phyloP scores from a whole-genome alignment of 257 asterid species.

The Nicotiana tabacum region DNA sequence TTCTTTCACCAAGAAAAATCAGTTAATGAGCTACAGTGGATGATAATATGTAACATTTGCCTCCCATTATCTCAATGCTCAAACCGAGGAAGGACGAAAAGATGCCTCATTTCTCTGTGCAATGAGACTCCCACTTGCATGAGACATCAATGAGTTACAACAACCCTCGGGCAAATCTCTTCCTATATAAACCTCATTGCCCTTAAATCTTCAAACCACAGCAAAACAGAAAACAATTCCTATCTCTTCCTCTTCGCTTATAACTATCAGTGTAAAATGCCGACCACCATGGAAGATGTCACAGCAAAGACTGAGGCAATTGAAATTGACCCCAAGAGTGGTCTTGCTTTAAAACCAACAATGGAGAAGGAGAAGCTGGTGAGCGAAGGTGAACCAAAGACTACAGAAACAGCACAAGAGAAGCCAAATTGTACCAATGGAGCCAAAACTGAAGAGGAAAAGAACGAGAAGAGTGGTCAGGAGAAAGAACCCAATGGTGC shows the following conservation, averaged over 20 bases:
- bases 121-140: conserved; percentile 5
- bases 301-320: conserved; percentile 30
- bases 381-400: conserved; percentile 13
- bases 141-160: conserved; percentile 25
- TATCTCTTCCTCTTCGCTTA: neutral
- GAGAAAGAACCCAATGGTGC: conserved; percentile 23
- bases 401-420: conserved; percentile 18
- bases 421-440: conserved; percentile 13
- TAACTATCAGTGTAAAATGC: conserved; percentile 26
- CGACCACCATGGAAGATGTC: conserved; percentile 44
- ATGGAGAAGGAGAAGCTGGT: conserved; percentile 15
- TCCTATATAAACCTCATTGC: conserved; percentile 27
- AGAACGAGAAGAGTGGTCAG: conserved; percentile 13
- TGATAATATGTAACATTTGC: neutral
- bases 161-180: neutral
- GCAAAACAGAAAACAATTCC: conserved; percentile 18
- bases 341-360: conserved; percentile 26
- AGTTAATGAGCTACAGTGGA: neutral
- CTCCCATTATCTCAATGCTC: conserved; percentile 48
- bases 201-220: conserved; percentile 11
- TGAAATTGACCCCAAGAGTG: conserved; percentile 41
- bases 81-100: conserved; percentile 33
- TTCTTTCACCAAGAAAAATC: neutral
- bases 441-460: conserved; percentile 23
- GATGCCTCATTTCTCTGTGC: neutral